Base-by-base conservation (phyloP, 495 filamentous ascomycete genomes). In the Pseudomonodictys pantanalensis region DNA sequence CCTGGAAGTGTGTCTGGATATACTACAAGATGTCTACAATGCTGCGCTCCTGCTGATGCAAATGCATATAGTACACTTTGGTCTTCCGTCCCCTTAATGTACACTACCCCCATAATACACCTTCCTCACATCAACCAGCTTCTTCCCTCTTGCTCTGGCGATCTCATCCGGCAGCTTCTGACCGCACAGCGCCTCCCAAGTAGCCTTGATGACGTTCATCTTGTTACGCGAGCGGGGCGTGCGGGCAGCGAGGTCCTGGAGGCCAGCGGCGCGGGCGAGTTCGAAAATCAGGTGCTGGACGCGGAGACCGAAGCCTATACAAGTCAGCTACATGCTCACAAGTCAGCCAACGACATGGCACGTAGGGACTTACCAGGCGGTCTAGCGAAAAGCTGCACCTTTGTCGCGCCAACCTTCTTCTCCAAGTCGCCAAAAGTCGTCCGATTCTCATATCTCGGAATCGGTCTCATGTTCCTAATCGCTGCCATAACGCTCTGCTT, bases 151-250 rank as follows among this genome's bases (percentile, higher is more conserved):
- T 38, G 86, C 92, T 28, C 86, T 77, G 42, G 93, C 93, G 69
- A 98, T 81, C 66, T 91, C 85, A 69, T 97, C 90, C 9, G 95
- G 95, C 64, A 92, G 75, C 56, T 78, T 81, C 77, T 99, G 93
- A 75, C 74, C 86, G 75, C 81, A 78, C 43, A 99, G 78, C 0
- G 92, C 93, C 69, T 91, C 66, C 69, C 88, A 87, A 26, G 88
- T 83, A 12, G 93, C 92, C 77, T 97, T 97, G 66, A 95, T 86
- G 12, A 90, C 87, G 75, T 99, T 99, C 90, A 97, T 95, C 52
- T 87, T 88, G 79, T 97, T 99, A 55, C 90, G 77, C 23, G 87
- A 86, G 23, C 90, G 81, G 42, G 82, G 82, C 41, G 95, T 88
- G 32, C 81, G 81, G 17, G 90, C 93, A 6, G 89, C 81, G 12